Percentiles rank a stretch among this genome's conserved stretches.
Conservation (phyloP, 306 rosid genomes). For the Prinsepia uniflora region DNA sequence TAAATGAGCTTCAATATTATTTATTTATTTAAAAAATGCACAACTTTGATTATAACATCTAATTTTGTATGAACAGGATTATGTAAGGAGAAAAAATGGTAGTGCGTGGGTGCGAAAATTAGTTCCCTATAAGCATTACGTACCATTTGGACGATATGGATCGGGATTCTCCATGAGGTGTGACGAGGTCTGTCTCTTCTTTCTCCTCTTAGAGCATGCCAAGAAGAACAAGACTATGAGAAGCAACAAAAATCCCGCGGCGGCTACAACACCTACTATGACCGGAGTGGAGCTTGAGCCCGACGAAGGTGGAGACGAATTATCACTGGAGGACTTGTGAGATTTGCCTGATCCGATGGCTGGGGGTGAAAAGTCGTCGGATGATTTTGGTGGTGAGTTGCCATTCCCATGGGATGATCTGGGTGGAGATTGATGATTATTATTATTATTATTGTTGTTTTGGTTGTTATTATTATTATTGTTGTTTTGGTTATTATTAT, state of each 20-base stretch:
- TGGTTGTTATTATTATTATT: neutral
- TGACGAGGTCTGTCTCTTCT: constrained; percentile 22
- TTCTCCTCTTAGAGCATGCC: constrained; percentile 40
- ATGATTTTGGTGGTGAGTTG: constrained; percentile 4
- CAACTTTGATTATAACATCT: no score
- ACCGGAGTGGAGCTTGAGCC: constrained; percentile 9
- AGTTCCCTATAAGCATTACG: neutral
- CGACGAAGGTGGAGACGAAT: neutral
- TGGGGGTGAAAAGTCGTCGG: neutral
- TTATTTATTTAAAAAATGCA: no score
- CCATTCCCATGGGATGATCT: neutral
- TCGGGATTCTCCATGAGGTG: constrained; percentile 31
- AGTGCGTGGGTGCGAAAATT: no score
- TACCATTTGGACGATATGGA: constrained; percentile 25
- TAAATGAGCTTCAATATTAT: no score
- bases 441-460: neutral
- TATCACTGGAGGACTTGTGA: neutral
- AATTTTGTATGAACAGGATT: no score
- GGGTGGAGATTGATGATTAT: neutral
- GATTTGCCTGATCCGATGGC: neutral
- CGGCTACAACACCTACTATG: constrained; percentile 49
- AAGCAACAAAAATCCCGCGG: constrained; percentile 43
- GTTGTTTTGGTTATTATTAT: neutral
- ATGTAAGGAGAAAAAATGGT: no score
- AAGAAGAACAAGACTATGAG: constrained; percentile 24